phyloP scores from a whole-genome alignment of 768 basidiomycete species.

The Collybia nuda region DNA sequence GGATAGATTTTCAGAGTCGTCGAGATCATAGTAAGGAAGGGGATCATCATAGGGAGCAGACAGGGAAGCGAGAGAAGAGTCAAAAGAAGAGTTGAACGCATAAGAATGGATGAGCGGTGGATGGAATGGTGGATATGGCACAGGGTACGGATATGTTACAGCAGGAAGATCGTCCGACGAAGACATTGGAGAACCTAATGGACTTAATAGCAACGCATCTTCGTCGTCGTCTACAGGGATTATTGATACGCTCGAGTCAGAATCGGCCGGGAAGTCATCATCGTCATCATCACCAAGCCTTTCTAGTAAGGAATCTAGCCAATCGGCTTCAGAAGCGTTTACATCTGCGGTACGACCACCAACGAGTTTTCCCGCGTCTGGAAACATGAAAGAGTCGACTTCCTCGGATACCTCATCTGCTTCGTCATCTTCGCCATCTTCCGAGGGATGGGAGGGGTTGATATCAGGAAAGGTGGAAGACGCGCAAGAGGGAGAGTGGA shows the following conservation, averaged over 20 bases:
- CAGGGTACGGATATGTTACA: constrained; percentile 55
- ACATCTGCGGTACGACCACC: constrained; percentile 29
- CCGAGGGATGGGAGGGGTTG: constrained; percentile 30
- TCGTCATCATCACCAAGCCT: constrained; percentile 72
- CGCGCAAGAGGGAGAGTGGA: constrained; percentile 47
- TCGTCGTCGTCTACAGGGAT: constrained; percentile 62
- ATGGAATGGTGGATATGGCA: constrained; percentile 63
- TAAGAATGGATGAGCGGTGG: constrained; percentile 56
- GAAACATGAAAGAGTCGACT: constrained; percentile 76
- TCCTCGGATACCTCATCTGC: constrained; percentile 57
- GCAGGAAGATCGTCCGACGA: constrained; percentile 74
- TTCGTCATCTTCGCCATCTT: constrained; percentile 40
- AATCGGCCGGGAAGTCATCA: constrained; percentile 46
- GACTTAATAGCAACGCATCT: constrained; percentile 61
- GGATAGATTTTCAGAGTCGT: constrained; percentile 67
- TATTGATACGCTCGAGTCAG: constrained; percentile 45
- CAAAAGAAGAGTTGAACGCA: constrained; percentile 46
- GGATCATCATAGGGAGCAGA: constrained; percentile 49
- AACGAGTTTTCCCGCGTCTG: constrained; percentile 65
- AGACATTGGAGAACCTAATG: constrained; percentile 67
- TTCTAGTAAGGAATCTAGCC: constrained; percentile 82
- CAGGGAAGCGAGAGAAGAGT: constrained; percentile 47
- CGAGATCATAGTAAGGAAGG: constrained; percentile 60
- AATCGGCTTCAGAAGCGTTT: constrained; percentile 67
- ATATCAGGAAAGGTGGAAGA: constrained; percentile 24